Evolutionary conservation across 2,329 filamentous ascomycete genomes (phyloP).

Genomic region (Fusarium protoensiforme): DNA sequence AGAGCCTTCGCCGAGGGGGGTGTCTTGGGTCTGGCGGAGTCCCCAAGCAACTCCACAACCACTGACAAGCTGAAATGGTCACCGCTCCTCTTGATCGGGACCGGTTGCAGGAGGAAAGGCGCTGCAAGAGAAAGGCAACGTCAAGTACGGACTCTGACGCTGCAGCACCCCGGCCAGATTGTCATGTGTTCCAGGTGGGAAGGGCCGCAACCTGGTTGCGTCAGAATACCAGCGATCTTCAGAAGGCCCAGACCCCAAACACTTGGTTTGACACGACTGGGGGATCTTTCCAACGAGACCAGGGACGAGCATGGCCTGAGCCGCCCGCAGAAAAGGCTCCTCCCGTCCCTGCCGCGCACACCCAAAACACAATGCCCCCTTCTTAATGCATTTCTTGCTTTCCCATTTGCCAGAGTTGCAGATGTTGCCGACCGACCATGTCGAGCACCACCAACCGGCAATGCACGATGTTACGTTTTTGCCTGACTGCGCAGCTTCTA

Average conservation of each 20-base stretch:
- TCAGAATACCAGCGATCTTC: slow-evolving; percentile 22
- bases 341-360: slow-evolving; percentile 47
- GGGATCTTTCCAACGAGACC: slow-evolving; percentile 14
- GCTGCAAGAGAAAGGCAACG: background rate
- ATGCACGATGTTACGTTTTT: slow-evolving; percentile 38
- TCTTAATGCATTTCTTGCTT: slow-evolving; percentile 5
- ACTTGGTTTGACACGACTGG: slow-evolving; percentile 15
- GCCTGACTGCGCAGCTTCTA: slow-evolving; percentile 23
- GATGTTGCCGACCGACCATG: slow-evolving; percentile 18
- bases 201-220: slow-evolving; percentile 15
- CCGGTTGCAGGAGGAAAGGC: slow-evolving; percentile 6
- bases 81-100: slow-evolving; percentile 23
- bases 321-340: slow-evolving; percentile 48
- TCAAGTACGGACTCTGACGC: background rate
- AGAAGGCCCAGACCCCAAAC: slow-evolving; percentile 15
- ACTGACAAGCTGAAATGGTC: slow-evolving; percentile 38
- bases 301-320: slow-evolving; percentile 35
- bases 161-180: background rate
- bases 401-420: slow-evolving; percentile 20
- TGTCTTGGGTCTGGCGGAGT: slow-evolving; percentile 30
- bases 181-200: slow-evolving; percentile 13
- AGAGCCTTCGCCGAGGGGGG: slow-evolving; percentile 33
- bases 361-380: slow-evolving; percentile 28
- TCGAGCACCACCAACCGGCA: slow-evolving; percentile 21
- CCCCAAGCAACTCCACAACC: slow-evolving; percentile 21